These are phyloP conservation scores for Pulveroboletus ravenelii DNA, from an alignment of 768 basidiomycete genomes.

Conservation along the genomic window DNA sequence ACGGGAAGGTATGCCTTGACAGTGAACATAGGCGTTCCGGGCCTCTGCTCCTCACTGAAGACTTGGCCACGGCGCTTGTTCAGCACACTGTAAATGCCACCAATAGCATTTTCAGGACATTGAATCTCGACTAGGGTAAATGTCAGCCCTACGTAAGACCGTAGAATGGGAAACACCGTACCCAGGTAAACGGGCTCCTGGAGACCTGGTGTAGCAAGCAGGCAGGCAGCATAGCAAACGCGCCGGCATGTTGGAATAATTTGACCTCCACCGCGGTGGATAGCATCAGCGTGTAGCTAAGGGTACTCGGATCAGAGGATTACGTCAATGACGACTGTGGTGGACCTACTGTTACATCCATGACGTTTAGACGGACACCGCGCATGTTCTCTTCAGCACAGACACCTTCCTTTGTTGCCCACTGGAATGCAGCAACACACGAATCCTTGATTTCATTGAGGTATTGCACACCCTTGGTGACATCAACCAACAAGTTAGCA, in stretches of 20 bases:
- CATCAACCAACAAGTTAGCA: conserved; percentile 94
- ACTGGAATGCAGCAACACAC: conserved; percentile 98
- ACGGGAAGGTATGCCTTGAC: conserved; percentile 96
- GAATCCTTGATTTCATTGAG: conserved; percentile 99
- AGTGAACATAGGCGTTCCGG: conserved; percentile 98
- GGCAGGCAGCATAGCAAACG: conserved; percentile 91
- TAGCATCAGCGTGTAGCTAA: conserved; percentile 95
- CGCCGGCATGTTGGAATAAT: conserved; percentile 96
- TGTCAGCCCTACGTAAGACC: conserved; percentile 11
- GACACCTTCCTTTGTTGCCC: conserved; percentile 99
- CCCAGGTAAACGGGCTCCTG: conserved; percentile 97
- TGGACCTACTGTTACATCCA: conserved; percentile 83
- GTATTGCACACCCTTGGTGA: conserved; percentile 99
- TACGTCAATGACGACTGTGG: neutral
- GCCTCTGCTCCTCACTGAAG: conserved; percentile 94
- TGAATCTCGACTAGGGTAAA: conserved; percentile 80
- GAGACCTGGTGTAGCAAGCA: conserved; percentile 85
- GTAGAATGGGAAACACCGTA: conserved; percentile 27
- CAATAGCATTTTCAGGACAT: conserved; percentile 95
- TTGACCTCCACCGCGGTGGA: conserved; percentile 99
- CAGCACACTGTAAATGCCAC: conserved; percentile 90
- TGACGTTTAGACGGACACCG: conserved; percentile 91
- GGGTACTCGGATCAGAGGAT: neutral
- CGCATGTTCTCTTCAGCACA: conserved; percentile 98
- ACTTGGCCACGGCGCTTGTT: conserved; percentile 99